Evolutionary conservation across 2,329 filamentous ascomycete genomes (phyloP).

Genomic region (Diaporthe aspalathi): DNA sequence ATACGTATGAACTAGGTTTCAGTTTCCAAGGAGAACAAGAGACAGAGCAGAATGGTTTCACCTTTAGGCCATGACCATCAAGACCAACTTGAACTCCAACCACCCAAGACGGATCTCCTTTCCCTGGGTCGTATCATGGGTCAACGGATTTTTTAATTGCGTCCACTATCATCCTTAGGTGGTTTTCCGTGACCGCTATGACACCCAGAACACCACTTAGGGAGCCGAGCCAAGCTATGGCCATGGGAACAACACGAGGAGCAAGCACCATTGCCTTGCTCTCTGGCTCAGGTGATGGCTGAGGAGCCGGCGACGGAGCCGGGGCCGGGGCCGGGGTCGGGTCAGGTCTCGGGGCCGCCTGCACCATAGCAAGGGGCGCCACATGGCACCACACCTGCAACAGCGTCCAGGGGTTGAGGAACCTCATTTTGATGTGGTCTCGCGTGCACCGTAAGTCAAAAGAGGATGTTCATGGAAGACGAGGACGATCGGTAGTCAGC

Average conservation of each 20-base stretch:
- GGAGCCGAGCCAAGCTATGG: not conserved
- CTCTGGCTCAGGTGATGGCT: not conserved
- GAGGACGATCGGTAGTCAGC: not conserved
- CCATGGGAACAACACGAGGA: not conserved
- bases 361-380: not conserved
- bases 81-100: not conserved
- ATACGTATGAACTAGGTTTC: not conserved
- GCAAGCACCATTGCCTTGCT: not conserved
- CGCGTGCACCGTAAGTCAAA: not conserved
- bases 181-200: not conserved
- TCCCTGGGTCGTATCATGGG: no score
- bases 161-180: not conserved
- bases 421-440: not conserved
- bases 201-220: not conserved
- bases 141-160: not conserved
- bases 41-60: not conserved
- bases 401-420: not conserved
- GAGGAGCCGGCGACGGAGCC: not conserved
- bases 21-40: not conserved
- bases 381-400: not conserved
- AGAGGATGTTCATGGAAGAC: not conserved
- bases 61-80: not conserved
- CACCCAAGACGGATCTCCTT: not conserved
- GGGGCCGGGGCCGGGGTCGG: not conserved
- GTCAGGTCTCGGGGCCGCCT: not conserved